These are phyloP conservation scores for Apiospora arundinis DNA, from an alignment of 2,329 filamentous ascomycete genomes.

Conservation along the genomic window DNA sequence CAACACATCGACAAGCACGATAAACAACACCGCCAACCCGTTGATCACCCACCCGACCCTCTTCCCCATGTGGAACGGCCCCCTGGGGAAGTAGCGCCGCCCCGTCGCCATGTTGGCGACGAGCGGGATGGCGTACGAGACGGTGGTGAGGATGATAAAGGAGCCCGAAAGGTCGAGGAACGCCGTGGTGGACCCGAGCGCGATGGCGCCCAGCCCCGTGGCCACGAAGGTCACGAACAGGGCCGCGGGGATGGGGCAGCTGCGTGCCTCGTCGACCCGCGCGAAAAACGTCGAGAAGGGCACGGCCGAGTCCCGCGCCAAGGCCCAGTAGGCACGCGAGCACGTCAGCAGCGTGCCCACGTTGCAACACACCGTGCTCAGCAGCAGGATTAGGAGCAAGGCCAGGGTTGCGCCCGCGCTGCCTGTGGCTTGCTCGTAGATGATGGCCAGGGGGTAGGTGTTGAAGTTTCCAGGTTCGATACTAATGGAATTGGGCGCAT, in stretches of 20 bases:
- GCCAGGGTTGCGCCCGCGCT: conserved; percentile 59
- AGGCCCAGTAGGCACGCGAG: conserved; percentile 54
- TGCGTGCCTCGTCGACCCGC: conserved; percentile 58
- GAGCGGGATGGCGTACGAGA: conserved; percentile 58
- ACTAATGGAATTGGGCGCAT: neutral
- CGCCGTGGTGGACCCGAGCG: conserved; percentile 59
- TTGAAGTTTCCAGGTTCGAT: conserved; percentile 50
- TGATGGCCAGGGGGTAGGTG: conserved; percentile 66
- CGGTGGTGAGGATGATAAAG: conserved; percentile 62
- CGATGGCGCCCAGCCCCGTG: conserved; percentile 62
- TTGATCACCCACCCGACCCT: conserved; percentile 56
- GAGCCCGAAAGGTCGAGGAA: conserved; percentile 64
- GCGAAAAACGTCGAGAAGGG: conserved; percentile 58
- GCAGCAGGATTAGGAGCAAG: conserved; percentile 62
- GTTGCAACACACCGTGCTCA: conserved; percentile 56
- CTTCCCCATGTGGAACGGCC: conserved; percentile 60
- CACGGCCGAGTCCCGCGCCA: conserved; percentile 66
- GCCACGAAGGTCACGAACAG: conserved; percentile 58
- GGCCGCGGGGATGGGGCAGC: conserved; percentile 65
- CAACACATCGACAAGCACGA: conserved; percentile 62
- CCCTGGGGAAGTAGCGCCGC: conserved; percentile 56
- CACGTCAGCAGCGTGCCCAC: conserved; percentile 58
- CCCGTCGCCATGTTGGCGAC: conserved; percentile 58
- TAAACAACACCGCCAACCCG: conserved; percentile 55
- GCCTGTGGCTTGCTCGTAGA: conserved; percentile 64